Evolutionary conservation across 768 basidiomycete genomes (phyloP).

Genomic region (Mycena olivaceomarginata): DNA sequence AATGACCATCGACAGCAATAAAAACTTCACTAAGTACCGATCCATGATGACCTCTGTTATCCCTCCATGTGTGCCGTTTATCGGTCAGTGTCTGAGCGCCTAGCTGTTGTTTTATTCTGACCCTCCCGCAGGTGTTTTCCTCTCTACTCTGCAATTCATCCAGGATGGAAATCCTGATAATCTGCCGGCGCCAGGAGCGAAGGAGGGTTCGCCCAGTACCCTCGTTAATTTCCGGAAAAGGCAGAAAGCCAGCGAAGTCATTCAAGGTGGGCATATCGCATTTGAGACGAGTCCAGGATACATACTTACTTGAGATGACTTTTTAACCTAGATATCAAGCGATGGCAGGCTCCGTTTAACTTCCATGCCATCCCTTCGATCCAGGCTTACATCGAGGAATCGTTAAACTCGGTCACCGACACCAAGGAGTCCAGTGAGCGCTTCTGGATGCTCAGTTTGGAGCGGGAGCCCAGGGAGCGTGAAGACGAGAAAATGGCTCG

Average conservation of each 20-base stretch:
- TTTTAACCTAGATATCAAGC: slow-evolving; percentile 82
- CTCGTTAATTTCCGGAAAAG: slow-evolving; percentile 98
- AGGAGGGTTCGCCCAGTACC: slow-evolving; percentile 50
- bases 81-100: slow-evolving; percentile 74
- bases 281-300: too few relatives aligned
- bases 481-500: slow-evolving; percentile 98
- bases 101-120: slow-evolving; percentile 25
- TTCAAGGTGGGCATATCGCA: too few relatives aligned
- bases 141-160: slow-evolving; percentile 97
- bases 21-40: slow-evolving; percentile 96
- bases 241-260: slow-evolving; percentile 74
- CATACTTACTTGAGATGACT: too few relatives aligned
- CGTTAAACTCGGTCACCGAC: slow-evolving; percentile 82
- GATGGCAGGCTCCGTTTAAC: slow-evolving; percentile 96
- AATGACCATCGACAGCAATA: slow-evolving; percentile 93
- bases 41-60: slow-evolving; percentile 87
- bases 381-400: slow-evolving; percentile 85
- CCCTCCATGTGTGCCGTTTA: slow-evolving; percentile 97
- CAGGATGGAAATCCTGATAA: slow-evolving; percentile 96
- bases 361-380: slow-evolving; percentile 81
- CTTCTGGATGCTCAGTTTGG: slow-evolving; percentile 91
- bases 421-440: slow-evolving; percentile 82
- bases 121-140: slow-evolving; percentile 85
- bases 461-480: slow-evolving; percentile 94
- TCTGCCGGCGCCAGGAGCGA: slow-evolving; percentile 60